Percentiles rank a stretch among this genome's conserved stretches.
Evolutionary conservation across 2,329 filamentous ascomycete genomes (phyloP).

Genomic region (Leptographium procerum): DNA sequence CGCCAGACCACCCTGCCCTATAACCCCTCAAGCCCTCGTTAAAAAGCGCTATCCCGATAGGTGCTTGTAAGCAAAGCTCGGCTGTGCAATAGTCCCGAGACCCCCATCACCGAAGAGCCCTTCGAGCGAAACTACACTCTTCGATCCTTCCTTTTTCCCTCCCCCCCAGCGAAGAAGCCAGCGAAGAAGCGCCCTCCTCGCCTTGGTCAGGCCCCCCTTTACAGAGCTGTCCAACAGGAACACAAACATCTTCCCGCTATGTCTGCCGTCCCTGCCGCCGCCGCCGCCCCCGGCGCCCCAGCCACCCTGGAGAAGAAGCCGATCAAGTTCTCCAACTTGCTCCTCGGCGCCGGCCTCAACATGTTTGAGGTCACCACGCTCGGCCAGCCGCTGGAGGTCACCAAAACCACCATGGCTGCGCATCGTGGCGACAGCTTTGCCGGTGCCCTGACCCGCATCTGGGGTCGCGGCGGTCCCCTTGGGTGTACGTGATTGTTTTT

Average conservation of each 20-base stretch:
- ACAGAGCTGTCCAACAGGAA: neutral
- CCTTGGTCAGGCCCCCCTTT: constrained; percentile 84
- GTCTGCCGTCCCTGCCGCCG: constrained; percentile 45
- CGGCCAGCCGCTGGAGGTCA: constrained; percentile 83
- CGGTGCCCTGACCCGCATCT: constrained; percentile 73
- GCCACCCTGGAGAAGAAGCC: constrained; percentile 89
- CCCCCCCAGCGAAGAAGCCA: constrained; percentile 75
- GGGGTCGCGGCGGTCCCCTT: constrained; percentile 82
- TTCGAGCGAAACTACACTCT: neutral
- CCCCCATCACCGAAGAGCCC: constrained; percentile 1
- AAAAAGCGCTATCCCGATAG: neutral
- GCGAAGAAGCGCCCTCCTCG: constrained; percentile 84
- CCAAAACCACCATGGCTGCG: constrained; percentile 99
- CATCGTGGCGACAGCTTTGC: constrained; percentile 83
- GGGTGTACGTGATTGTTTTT: constrained; percentile 56
- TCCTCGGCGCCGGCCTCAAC: constrained; percentile 88
- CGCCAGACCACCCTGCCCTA: neutral
- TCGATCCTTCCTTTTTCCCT: constrained; percentile 8
- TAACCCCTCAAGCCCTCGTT: neutral
- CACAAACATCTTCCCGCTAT: constrained; percentile 31
- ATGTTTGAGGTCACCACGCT: constrained; percentile 73
- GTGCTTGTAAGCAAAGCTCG: constrained; percentile 1
- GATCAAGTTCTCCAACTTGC: constrained; percentile 98
- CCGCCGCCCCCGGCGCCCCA: constrained; percentile 35
- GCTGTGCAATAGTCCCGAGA: constrained; percentile 9